Conservation (phyloP, 2,329 filamentous ascomycete genomes). For the Epichloe bromicola region DNA sequence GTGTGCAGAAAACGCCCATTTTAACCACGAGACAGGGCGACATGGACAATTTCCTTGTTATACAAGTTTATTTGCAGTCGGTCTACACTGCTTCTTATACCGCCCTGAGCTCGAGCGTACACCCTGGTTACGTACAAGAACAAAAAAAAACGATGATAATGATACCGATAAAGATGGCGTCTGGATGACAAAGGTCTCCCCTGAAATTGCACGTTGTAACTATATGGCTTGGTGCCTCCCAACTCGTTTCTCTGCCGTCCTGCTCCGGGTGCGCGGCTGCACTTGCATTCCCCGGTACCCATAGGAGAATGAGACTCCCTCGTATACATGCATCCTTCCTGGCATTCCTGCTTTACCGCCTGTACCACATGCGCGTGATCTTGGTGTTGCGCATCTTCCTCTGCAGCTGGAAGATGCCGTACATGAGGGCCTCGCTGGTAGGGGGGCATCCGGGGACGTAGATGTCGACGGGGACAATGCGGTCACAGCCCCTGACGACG, state of each 20-base stretch:
- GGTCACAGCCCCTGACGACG: constrained; percentile 61
- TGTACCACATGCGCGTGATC: constrained; percentile 45
- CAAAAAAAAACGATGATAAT: neutral
- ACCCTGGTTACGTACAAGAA: neutral
- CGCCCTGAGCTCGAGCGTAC: neutral
- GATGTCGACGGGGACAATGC: constrained; percentile 67
- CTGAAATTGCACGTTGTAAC: neutral
- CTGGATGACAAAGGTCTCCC: neutral
- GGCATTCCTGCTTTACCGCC: constrained; percentile 28
- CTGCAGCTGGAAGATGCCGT: constrained; percentile 62
- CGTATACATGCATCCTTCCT: neutral
- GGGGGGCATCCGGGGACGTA: constrained; percentile 68
- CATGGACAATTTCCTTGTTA: neutral
- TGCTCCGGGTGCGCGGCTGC: neutral
- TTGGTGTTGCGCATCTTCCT: constrained; percentile 57
- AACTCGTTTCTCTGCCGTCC: neutral
- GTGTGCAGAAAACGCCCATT: no score
- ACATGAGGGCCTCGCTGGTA: constrained; percentile 49
- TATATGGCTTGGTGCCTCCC: neutral
- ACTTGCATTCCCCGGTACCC: neutral
- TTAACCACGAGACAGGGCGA: neutral
- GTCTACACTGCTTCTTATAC: neutral
- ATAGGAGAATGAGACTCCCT: no score
- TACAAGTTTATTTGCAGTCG: neutral
- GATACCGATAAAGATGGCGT: neutral